Percentiles rank a stretch among this genome's conserved stretches.
phyloP scores from a whole-genome alignment of 2,329 filamentous ascomycete species.

The Leptographium radiaticola region DNA sequence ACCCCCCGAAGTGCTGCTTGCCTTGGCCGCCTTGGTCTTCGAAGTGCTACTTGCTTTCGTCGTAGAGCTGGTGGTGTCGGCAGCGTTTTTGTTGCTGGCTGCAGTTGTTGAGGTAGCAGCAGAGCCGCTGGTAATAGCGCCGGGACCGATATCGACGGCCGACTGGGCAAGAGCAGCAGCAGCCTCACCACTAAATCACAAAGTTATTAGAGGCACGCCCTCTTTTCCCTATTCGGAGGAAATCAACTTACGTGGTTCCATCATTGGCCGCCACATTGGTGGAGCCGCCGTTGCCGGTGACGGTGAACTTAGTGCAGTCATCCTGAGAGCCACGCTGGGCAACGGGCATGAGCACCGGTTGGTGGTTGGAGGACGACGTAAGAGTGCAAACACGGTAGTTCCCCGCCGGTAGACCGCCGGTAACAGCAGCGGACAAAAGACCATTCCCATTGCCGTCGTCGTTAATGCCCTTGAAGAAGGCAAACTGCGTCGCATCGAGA shows the following conservation, averaged over 20 bases:
- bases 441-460: slow-evolving; percentile 25
- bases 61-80: slow-evolving; percentile 2
- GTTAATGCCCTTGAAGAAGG: slow-evolving; percentile 29
- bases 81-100: slow-evolving; percentile 7
- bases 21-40: background rate
- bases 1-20: background rate
- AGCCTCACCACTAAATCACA: slow-evolving; percentile 9
- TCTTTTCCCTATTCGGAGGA: background rate
- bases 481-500: slow-evolving; percentile 34
- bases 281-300: slow-evolving; percentile 16
- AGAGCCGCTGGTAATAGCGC: slow-evolving; percentile 10
- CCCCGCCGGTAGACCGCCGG: slow-evolving; percentile 25
- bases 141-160: slow-evolving; percentile 15
- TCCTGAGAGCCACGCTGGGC: slow-evolving; percentile 32
- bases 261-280: slow-evolving; percentile 17
- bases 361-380: slow-evolving; percentile 27
- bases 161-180: slow-evolving; percentile 11
- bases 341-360: slow-evolving; percentile 30
- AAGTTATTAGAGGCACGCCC: background rate
- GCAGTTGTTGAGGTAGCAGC: slow-evolving; percentile 5
- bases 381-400: slow-evolving; percentile 31
- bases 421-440: slow-evolving; percentile 21
- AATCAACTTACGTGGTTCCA: slow-evolving; percentile 11
- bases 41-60: slow-evolving; percentile 7
- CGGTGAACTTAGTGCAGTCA: slow-evolving; percentile 30